Percentiles rank a stretch among this genome's conserved stretches.
phyloP scores from a whole-genome alignment of 306 rosid species.

The Dalbergia cultrata region DNA sequence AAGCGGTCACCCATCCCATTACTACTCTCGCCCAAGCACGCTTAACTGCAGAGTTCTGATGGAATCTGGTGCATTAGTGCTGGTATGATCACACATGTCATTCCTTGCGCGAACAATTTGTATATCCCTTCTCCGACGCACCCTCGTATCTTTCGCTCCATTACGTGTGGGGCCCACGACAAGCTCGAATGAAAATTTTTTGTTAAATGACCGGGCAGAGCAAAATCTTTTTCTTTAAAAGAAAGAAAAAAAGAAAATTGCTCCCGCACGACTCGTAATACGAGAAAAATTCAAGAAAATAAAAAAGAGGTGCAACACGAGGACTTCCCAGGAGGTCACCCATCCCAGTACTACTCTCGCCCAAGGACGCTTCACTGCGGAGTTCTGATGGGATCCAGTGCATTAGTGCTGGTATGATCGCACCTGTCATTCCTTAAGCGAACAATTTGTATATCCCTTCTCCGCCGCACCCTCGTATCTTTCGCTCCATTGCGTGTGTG shows the following conservation, averaged over 20 bases:
- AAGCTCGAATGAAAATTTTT: no score
- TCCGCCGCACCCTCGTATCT: fast-evolving
- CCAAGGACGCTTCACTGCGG: background rate
- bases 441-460: background rate
- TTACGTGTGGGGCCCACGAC: fast-evolving
- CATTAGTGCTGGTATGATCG: background rate
- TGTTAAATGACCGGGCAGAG: fast-evolving
- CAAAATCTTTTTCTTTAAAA: no score
- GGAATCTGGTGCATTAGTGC: background rate
- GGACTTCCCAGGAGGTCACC: background rate
- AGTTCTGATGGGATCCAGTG: background rate
- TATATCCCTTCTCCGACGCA: no score
- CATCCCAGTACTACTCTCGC: background rate
- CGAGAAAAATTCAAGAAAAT: background rate
- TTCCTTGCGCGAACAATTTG: background rate
- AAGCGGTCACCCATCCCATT: background rate
- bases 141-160: fast-evolving
- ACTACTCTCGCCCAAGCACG: background rate
- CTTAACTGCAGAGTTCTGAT: background rate
- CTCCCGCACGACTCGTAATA: no score
- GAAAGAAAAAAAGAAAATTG: no score
- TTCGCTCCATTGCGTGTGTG: background rate
- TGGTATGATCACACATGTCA: background rate
- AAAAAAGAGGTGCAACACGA: background rate
- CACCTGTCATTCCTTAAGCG: background rate